Evolutionary conservation across 345 rosid genomes (phyloP).

Genomic region (Cardamine occulta): DNA sequence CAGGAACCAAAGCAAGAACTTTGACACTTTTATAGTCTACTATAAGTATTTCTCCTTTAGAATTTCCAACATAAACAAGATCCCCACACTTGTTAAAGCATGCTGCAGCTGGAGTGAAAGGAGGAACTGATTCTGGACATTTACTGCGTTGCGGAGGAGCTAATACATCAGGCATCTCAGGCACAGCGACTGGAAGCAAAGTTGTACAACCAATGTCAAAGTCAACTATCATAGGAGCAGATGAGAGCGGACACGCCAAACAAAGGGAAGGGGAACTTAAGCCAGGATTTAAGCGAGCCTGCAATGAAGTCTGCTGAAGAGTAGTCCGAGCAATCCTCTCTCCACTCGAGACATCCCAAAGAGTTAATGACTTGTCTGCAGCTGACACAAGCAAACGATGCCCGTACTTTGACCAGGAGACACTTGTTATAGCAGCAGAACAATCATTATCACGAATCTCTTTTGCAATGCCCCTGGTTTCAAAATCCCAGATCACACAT

Average conservation of each 20-base stretch:
- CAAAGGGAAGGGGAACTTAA: slow-evolving; percentile 81
- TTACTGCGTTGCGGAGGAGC: slow-evolving; percentile 72
- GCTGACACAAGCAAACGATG: slow-evolving; percentile 92
- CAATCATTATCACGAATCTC: slow-evolving; percentile 85
- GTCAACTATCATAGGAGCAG: slow-evolving; percentile 93
- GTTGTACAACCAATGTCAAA: slow-evolving; percentile 66
- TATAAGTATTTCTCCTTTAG: slow-evolving; percentile 93
- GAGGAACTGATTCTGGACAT: slow-evolving; percentile 60
- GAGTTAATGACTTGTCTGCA: slow-evolving; percentile 89
- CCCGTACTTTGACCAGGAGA: slow-evolving; percentile 94
- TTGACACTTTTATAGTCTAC: slow-evolving; percentile 68
- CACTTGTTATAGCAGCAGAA: slow-evolving; percentile 82
- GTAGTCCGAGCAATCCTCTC: slow-evolving; percentile 63
- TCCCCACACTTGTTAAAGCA: slow-evolving; percentile 96
- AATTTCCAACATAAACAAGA: slow-evolving; percentile 90
- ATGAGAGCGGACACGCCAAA: slow-evolving; percentile 88
- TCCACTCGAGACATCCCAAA: slow-evolving; percentile 87
- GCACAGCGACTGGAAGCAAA: slow-evolving; percentile 65
- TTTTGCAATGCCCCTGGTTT: slow-evolving; percentile 90
- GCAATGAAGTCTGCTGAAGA: slow-evolving; percentile 80
- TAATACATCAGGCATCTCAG: slow-evolving; percentile 62
- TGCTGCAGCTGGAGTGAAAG: slow-evolving; percentile 85
- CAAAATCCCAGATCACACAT: slow-evolving; percentile 95
- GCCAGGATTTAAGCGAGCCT: slow-evolving; percentile 88
- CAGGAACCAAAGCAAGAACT: slow-evolving; percentile 71